Evolutionary conservation across 2,329 filamentous ascomycete species (phyloP).

Genomic region (Alternaria alternata): DNA sequence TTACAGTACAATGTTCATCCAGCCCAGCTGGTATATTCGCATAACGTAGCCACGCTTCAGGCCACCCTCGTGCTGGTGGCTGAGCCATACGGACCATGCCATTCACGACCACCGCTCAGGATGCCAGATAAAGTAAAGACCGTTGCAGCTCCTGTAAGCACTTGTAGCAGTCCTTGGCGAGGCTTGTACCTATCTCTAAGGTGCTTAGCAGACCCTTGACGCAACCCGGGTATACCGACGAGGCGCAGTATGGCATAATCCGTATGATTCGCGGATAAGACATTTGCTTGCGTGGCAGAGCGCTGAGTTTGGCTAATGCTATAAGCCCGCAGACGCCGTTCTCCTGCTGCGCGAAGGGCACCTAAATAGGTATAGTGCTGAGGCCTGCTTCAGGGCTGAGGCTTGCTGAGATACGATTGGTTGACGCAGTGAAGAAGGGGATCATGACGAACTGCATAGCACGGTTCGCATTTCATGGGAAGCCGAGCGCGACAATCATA

Average conservation of each 20-base stretch:
- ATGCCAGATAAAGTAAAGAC: neutral
- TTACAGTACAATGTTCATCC: neutral
- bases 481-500: neutral
- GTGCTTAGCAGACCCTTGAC: neutral
- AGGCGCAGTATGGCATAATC: neutral
- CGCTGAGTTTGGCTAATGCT: neutral
- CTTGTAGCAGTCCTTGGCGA: neutral
- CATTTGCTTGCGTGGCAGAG: neutral
- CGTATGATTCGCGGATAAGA: neutral
- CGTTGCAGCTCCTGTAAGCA: slow-evolving; percentile 1
- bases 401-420: slow-evolving; percentile 10
- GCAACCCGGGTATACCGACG: neutral
- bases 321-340: neutral
- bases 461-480: neutral
- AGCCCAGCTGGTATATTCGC: neutral
- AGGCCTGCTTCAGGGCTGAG: neutral
- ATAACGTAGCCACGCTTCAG: neutral
- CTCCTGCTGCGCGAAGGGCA: neutral
- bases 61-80: neutral
- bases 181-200: neutral
- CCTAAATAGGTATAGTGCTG: neutral
- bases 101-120: neutral
- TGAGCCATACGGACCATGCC: neutral
- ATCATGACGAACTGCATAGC: neutral
- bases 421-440: too few relatives aligned